Evolutionary conservation across 495 filamentous ascomycete genomes (phyloP).

Genomic region (Cercophora newfieldiana): DNA sequence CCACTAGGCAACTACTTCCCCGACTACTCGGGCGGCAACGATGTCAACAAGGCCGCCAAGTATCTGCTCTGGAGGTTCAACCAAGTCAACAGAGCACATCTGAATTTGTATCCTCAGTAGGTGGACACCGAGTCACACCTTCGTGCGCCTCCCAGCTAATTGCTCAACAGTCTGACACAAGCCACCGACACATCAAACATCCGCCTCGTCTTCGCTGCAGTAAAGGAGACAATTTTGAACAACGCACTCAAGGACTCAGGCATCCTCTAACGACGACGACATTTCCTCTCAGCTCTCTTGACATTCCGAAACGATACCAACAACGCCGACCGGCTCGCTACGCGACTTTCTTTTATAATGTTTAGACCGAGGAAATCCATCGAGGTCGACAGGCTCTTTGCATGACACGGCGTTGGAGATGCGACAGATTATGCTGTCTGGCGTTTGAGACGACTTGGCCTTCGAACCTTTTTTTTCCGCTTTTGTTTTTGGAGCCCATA

Average conservation of each 20-base stretch:
- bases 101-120: conserved; percentile 97
- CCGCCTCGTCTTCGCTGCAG: conserved; percentile 93
- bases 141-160: conserved; percentile 38
- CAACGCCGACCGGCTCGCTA: neutral
- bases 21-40: conserved; percentile 95
- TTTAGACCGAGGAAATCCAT: conserved; percentile 21
- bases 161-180: conserved; percentile 78
- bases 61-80: conserved; percentile 98
- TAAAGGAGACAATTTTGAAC: conserved; percentile 98
- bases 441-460: conserved; percentile 22
- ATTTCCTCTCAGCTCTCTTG: neutral
- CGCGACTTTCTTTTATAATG: conserved; percentile 24
- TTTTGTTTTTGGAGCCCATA: neutral
- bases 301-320: neutral
- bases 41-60: conserved; percentile 96
- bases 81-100: conserved; percentile 93
- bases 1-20: conserved; percentile 93
- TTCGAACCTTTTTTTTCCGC: conserved; percentile 3
- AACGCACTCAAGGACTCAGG: conserved; percentile 98
- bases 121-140: conserved; percentile 34
- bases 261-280: conserved; percentile 65
- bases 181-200: conserved; percentile 98
- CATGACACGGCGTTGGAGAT: conserved; percentile 33
- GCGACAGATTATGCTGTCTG: conserved; percentile 17
- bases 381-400: conserved; percentile 18